These are phyloP conservation scores for Pseudonitzschia multiseries DNA, from an alignment of 108 stramenopile genomes.

Conservation along the genomic window DNA sequence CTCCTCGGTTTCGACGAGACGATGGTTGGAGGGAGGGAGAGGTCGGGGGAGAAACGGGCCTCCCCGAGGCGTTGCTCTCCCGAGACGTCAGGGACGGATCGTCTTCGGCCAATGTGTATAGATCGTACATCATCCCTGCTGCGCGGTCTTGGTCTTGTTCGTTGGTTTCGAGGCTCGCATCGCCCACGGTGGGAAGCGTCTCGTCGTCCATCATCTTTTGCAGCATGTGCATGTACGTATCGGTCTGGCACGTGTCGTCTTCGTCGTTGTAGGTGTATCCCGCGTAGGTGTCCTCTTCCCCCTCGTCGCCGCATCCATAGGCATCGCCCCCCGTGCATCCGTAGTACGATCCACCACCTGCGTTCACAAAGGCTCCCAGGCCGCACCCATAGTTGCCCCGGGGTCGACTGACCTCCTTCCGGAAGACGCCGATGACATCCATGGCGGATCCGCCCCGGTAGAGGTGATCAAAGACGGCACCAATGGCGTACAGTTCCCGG, in stretches of 20 bases:
- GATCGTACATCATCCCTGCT: too few relatives aligned
- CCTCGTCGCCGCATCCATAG: too few relatives aligned
- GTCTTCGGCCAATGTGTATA: neutral
- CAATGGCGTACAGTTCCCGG: slow-evolving; percentile 8
- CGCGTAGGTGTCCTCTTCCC: neutral
- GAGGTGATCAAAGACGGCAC: slow-evolving; percentile 13
- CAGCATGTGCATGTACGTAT: neutral
- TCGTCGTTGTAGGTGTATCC: neutral
- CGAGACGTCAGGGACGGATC: neutral
- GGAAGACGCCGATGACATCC: slow-evolving; percentile 7
- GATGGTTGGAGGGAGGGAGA: too few relatives aligned
- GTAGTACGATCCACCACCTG: too few relatives aligned
- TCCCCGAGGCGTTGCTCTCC: neutral
- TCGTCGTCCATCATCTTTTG: neutral
- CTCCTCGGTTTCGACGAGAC: too few relatives aligned
- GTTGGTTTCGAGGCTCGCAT: neutral
- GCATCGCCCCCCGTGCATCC: neutral
- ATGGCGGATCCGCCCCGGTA: slow-evolving; percentile 11
- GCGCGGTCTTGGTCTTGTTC: neutral
- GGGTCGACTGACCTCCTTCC: slow-evolving; percentile 4
- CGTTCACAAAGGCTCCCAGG: neutral
- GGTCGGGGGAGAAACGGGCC: too few relatives aligned
- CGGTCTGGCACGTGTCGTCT: neutral
- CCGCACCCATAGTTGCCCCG: neutral
- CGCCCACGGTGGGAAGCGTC: neutral